phyloP scores from a whole-genome alignment of 495 filamentous ascomycete species.

The Lophiotrema nucula region DNA sequence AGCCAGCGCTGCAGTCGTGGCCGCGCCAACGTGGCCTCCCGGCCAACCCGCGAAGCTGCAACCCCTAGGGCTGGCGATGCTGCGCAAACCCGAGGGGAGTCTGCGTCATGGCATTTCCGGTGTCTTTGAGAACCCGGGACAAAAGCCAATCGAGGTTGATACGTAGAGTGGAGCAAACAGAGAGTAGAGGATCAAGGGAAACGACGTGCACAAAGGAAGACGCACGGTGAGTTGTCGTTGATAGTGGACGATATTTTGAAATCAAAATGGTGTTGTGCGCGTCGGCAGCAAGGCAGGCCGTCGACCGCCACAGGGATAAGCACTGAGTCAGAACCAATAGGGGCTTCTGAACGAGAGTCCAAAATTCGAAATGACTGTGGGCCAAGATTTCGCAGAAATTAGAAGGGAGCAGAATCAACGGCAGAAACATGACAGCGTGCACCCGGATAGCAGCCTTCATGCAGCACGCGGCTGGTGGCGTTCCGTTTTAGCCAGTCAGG shows the following conservation, averaged over 20 bases:
- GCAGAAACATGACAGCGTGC: slow-evolving; percentile 19
- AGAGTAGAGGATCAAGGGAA: slow-evolving; percentile 2
- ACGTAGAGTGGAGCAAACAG: slow-evolving; percentile 24
- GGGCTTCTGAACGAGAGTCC: neutral
- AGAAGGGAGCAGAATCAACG: slow-evolving; percentile 7
- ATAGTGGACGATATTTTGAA: slow-evolving; percentile 11
- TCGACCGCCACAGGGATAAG: slow-evolving; percentile 14
- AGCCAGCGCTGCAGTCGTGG: slow-evolving; percentile 22
- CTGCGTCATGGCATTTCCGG: slow-evolving; percentile 14
- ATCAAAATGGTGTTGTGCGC: slow-evolving; percentile 18
- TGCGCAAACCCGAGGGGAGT: slow-evolving; percentile 9
- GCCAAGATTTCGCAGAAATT: slow-evolving; percentile 32
- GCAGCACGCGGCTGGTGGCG: slow-evolving; percentile 27
- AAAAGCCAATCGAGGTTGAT: slow-evolving; percentile 20
- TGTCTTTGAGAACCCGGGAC: neutral
- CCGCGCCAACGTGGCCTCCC: slow-evolving; percentile 32
- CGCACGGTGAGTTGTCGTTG: slow-evolving; percentile 34
- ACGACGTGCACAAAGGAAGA: neutral
- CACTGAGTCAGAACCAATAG: slow-evolving; percentile 26
- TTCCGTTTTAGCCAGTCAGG: slow-evolving; percentile 31
- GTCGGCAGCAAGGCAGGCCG: slow-evolving; percentile 14
- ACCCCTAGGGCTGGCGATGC: slow-evolving; percentile 20
- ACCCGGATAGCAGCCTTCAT: slow-evolving; percentile 22
- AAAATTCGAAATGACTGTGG: slow-evolving; percentile 29
- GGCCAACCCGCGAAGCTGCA: slow-evolving; percentile 23